Conservation (phyloP, 768 basidiomycete species). For the Leucocoprinus leucothites region DNA sequence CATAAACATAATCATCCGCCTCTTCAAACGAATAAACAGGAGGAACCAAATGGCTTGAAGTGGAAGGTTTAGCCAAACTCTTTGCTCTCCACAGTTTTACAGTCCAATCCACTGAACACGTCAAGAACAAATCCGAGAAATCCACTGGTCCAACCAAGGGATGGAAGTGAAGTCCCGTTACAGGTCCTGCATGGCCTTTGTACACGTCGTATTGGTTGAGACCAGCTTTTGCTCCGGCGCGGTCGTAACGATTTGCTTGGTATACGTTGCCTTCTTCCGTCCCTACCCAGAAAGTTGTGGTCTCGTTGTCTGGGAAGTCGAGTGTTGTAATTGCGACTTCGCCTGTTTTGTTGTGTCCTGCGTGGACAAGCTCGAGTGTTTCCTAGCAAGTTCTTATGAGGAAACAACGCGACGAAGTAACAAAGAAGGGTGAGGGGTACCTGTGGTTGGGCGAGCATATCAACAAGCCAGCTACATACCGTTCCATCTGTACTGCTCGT, state of each 20-base stretch:
- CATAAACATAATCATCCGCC: conserved; percentile 98
- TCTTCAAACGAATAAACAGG: conserved; percentile 96
- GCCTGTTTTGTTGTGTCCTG: conserved; percentile 93
- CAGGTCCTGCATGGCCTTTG: conserved; percentile 87
- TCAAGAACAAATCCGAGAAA: conserved; percentile 93
- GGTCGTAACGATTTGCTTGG: conserved; percentile 94
- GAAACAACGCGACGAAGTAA: background rate
- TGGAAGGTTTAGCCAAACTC: conserved; percentile 63
- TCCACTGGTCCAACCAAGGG: conserved; percentile 89
- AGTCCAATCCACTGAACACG: conserved; percentile 95
- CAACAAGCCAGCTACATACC: conserved; percentile 96
- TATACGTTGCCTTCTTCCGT: conserved; percentile 98
- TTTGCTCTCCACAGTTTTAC: conserved; percentile 94
- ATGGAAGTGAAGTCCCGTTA: conserved; percentile 95
- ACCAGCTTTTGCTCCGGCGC: conserved; percentile 95
- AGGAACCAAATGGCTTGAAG: conserved; percentile 50
- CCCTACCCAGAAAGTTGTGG: conserved; percentile 95
- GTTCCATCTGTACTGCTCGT: conserved; percentile 96
- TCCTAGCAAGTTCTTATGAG: conserved; percentile 49
- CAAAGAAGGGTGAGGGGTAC: conserved; percentile 34
- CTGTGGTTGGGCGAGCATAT: conserved; percentile 98
- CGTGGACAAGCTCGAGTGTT: conserved; percentile 86
- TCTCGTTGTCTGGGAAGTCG: conserved; percentile 95
- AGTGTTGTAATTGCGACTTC: conserved; percentile 94
- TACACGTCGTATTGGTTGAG: conserved; percentile 92